Base-by-base conservation (phyloP, 148 eudicot genomes). In the Pouteria glomerata region DNA sequence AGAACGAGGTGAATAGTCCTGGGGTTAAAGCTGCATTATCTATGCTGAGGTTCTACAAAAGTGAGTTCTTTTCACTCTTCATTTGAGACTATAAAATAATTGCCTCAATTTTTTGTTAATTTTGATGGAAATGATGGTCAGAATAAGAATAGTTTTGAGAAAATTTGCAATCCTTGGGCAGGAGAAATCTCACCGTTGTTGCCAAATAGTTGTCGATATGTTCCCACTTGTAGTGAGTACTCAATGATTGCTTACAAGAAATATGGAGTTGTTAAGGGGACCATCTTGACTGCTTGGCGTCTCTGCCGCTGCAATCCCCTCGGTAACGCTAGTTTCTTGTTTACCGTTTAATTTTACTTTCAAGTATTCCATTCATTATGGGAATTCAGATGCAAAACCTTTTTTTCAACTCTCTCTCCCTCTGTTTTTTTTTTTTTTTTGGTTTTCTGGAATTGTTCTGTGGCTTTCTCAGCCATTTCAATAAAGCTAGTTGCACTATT, bases 161-260 rank as follows among this genome's bases (percentile, higher is more conserved):
- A 58, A 41, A 12, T 57, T n/a, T 63, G 1, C 31, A 18, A 42
- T 51, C 33, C 26, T 66, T 37, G 72, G 64, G 68, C 87, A 94
- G 97, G 91, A 69, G 98, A 94, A 81, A 91, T 94, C 63, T 94
- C 98, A 18, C 98, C 98, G 3, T 41, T 94, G 71, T 24, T 94
- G 82, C 98, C 91, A 2, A 94, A 71, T 29, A 91, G 98, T 78
- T 94, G 98, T 57, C 92, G 98, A 7, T 94, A 87, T 81, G 84
- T 93, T 73, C 98, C 98, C n/a, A 85, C 95, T 1, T 93, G 98
- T 70, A 93, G 98, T 29, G 98, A 93, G 77, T 93, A 91, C 66
- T 90, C 98, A 12, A 93, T 89, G 92, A 93, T 91, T 73, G 95
- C 98, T 75, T 94, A 94, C 89, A 91, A 86, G 79, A 91, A 88